Percentiles rank a stretch among this genome's conserved stretches.
phyloP scores from a whole-genome alignment of 495 filamentous ascomycete genomes.

The Astrothelium subdiscretum region DNA sequence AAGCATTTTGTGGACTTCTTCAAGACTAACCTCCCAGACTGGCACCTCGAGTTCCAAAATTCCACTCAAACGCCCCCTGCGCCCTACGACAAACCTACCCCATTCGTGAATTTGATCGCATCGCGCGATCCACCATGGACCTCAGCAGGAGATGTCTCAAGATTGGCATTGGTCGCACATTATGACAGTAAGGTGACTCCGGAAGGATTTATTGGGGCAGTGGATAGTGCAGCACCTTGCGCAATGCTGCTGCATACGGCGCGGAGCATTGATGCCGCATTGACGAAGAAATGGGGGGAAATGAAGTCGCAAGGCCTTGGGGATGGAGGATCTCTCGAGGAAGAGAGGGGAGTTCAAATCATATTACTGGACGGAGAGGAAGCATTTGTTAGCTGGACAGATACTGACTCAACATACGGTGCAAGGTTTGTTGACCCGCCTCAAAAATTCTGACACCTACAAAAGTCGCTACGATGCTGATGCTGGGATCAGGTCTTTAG shows the following conservation, averaged over 20 bases:
- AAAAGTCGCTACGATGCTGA: not conserved
- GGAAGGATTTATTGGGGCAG: slow-evolving; percentile 83
- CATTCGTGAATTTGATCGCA: slow-evolving; percentile 78
- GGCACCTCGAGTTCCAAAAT: slow-evolving; percentile 76
- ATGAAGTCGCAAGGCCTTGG: slow-evolving; percentile 48
- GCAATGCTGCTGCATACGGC: slow-evolving; percentile 84
- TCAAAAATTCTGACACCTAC: no score
- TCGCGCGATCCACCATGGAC: slow-evolving; percentile 85
- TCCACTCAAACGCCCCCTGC: slow-evolving; percentile 70
- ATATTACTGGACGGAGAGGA: slow-evolving; percentile 91
- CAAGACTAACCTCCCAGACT: slow-evolving; percentile 54
- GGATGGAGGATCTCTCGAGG: slow-evolving; percentile 40
- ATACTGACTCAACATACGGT: slow-evolving; percentile 75
- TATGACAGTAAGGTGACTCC: slow-evolving; percentile 82
- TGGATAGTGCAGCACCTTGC: slow-evolving; percentile 85
- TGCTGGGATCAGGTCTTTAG: slow-evolving; percentile 44
- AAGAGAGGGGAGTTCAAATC: slow-evolving; percentile 77
- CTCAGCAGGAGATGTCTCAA: slow-evolving; percentile 55
- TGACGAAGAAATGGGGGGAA: slow-evolving; percentile 69
- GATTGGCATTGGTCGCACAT: slow-evolving; percentile 83
- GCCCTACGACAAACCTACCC: slow-evolving; percentile 54
- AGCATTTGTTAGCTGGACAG: slow-evolving; percentile 70
- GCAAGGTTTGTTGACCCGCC: slow-evolving; percentile 41
- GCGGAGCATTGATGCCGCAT: slow-evolving; percentile 61
- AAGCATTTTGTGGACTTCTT: slow-evolving; percentile 81